Evolutionary conservation across 148 eudicot species (phyloP).

Genomic region (Amaranthus hypochondriacus): DNA sequence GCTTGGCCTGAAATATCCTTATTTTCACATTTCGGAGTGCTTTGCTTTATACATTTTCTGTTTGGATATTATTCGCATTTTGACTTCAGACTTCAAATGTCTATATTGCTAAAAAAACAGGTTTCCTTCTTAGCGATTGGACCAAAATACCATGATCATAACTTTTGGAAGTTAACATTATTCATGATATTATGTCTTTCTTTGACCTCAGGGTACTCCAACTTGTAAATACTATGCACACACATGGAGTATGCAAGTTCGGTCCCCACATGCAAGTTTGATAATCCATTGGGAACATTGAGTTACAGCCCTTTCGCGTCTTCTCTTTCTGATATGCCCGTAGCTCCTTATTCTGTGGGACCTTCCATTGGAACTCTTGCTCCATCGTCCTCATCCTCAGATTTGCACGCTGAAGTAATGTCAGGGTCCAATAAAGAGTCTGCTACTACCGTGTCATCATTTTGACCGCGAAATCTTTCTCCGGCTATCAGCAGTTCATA

Average conservation of each 20-base stretch:
- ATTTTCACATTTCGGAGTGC: too few relatives aligned
- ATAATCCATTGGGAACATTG: constrained; percentile 52
- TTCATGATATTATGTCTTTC: neutral
- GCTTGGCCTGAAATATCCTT: too few relatives aligned
- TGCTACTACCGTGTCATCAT: constrained; percentile 36
- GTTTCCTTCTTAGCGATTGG: too few relatives aligned
- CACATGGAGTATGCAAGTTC: constrained; percentile 47
- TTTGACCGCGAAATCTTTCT: too few relatives aligned
- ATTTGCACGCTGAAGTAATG: constrained; percentile 48
- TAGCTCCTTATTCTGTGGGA: constrained; percentile 91
- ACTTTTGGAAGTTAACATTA: neutral
- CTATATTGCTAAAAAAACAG: too few relatives aligned
- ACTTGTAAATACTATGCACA: constrained; percentile 73
- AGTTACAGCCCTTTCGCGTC: constrained; percentile 95
- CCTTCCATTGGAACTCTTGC: constrained; percentile 65
- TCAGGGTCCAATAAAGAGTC: constrained; percentile 49
- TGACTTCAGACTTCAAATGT: too few relatives aligned
- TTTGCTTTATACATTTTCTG: too few relatives aligned
- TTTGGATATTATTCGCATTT: too few relatives aligned
- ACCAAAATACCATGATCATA: neutral
- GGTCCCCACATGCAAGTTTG: constrained; percentile 43
- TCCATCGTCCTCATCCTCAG: constrained; percentile 88
- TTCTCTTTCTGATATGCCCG: constrained; percentile 93
- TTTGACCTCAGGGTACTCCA: constrained; percentile 64
- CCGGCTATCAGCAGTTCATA: too few relatives aligned